Percentiles rank a stretch among this genome's conserved stretches.
These are phyloP conservation scores for Tuber melanosporum DNA, from an alignment of 495 filamentous ascomycete species.

Conservation along the genomic window DNA sequence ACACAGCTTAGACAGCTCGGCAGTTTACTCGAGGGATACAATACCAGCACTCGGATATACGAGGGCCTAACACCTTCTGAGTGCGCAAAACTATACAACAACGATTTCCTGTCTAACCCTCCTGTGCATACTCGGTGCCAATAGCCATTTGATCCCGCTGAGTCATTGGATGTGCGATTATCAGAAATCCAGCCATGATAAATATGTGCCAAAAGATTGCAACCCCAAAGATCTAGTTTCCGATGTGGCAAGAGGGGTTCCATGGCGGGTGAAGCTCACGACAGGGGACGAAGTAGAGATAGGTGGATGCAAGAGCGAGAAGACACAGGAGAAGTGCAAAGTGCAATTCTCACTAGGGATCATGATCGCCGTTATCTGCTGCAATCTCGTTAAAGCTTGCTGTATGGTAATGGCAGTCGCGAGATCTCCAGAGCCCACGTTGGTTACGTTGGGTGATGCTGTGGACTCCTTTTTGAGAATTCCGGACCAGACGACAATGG, in stretches of 20 bases:
- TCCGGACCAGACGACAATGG: slow-evolving; percentile 9
- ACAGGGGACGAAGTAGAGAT: not conserved
- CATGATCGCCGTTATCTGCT: slow-evolving; percentile 44
- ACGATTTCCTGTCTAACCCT: not conserved
- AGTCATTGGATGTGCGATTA: slow-evolving; percentile 5
- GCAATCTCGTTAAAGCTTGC: slow-evolving; percentile 45
- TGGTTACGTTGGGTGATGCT: slow-evolving; percentile 29
- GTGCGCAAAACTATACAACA: not conserved
- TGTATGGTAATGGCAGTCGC: slow-evolving; percentile 37
- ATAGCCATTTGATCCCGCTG: not conserved
- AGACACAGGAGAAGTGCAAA: slow-evolving; percentile 42
- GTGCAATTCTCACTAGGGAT: slow-evolving; percentile 46
- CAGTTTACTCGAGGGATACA: not conserved
- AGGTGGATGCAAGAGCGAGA: not conserved
- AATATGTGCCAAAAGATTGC: not conserved
- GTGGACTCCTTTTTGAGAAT: slow-evolving; percentile 13
- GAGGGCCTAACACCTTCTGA: not conserved
- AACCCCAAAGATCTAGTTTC: not conserved
- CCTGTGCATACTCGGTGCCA: too few relatives aligned
- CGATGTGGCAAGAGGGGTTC: not conserved
- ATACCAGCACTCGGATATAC: not conserved
- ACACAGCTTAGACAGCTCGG: not conserved
- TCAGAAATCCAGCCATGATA: too few relatives aligned
- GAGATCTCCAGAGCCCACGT: slow-evolving; percentile 24
- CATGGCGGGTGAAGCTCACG: not conserved